These are phyloP conservation scores for Globisporangium paroecandrum DNA, from an alignment of 352 stramenopile species.

Conservation along the genomic window DNA sequence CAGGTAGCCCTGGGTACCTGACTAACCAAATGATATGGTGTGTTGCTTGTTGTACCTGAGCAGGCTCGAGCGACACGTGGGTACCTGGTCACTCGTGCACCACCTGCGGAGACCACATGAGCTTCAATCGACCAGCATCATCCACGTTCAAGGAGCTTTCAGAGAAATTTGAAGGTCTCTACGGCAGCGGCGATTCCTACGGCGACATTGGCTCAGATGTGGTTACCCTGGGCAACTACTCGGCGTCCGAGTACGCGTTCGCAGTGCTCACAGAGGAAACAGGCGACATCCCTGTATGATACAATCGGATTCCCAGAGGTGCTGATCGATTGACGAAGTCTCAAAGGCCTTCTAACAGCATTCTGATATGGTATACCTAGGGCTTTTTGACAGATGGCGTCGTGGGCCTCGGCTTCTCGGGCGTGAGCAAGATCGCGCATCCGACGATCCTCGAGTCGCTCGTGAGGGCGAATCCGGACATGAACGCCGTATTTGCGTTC, in stretches of 20 bases:
- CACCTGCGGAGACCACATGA: conserved; percentile 51
- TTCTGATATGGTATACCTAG: conserved; percentile 7
- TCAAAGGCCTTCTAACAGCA: not conserved
- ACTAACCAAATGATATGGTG: not conserved
- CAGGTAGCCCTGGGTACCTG: not conserved
- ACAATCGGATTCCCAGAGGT: not conserved
- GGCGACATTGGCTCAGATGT: conserved; percentile 33
- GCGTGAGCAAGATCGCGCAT: conserved; percentile 49
- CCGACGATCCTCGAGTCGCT: conserved; percentile 40
- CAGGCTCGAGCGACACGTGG: conserved; percentile 40
- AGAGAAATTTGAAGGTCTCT: conserved; percentile 39
- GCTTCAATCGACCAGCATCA: conserved; percentile 33
- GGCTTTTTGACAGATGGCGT: conserved; percentile 53
- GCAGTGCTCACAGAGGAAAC: conserved; percentile 45
- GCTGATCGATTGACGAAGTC: not conserved
- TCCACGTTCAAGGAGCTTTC: conserved; percentile 22
- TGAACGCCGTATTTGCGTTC: conserved; percentile 44
- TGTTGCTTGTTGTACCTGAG: not conserved
- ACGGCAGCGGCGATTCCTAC: conserved; percentile 46
- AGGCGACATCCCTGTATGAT: conserved; percentile 37
- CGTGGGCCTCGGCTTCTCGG: conserved; percentile 43
- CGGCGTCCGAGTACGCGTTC: conserved; percentile 29
- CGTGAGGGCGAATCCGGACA: conserved; percentile 21
- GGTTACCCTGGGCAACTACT: conserved; percentile 34
- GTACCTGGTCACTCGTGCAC: conserved; percentile 33